Evolutionary conservation across 129 eudicot genomes (phyloP).

Genomic region (Escallonia herrerae): DNA sequence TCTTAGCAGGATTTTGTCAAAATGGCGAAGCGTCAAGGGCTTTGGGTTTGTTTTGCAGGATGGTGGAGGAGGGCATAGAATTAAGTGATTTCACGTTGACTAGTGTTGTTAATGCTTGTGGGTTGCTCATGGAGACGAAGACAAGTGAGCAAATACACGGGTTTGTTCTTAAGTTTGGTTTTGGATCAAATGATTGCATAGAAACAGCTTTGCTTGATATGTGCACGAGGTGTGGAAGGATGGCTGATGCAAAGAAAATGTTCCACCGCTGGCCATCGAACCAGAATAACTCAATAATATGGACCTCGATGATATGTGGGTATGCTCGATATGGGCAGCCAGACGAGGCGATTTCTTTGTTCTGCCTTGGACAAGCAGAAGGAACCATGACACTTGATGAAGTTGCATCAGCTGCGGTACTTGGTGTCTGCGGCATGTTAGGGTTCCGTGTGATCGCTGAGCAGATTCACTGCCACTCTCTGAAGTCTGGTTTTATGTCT

Average conservation of each 20-base stretch:
- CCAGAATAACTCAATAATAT: conserved; percentile 26
- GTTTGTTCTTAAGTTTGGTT: conserved; percentile 61
- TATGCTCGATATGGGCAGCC: conserved; percentile 66
- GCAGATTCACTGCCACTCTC: conserved; percentile 55
- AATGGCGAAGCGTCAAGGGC: conserved; percentile 43
- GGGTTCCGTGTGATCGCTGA: conserved; percentile 62
- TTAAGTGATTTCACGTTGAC: conserved; percentile 61
- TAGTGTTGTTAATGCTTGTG: conserved; percentile 62
- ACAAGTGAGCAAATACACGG: conserved; percentile 72
- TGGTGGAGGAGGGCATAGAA: conserved; percentile 58
- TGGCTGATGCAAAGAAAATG: conserved; percentile 69
- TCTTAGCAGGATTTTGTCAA: conserved; percentile 71
- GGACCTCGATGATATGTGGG: conserved; percentile 77
- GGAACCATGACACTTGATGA: conserved; percentile 41
- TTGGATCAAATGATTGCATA: conserved; percentile 30
- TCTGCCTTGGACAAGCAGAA: conserved; percentile 36
- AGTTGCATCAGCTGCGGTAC: conserved; percentile 41
- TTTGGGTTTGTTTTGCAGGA: conserved; percentile 48
- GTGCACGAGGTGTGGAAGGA: conserved; percentile 81
- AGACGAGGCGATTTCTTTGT: conserved; percentile 55
- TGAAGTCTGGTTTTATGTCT: conserved; percentile 39
- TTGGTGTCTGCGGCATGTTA: conserved; percentile 66
- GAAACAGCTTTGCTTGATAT: conserved; percentile 76
- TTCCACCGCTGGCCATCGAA: conserved; percentile 23
- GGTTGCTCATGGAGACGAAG: conserved; percentile 38